A percentile compares a stretch with the other conserved stretches of the same genome.
These are phyloP conservation scores for Butyriboletus loyo DNA, from an alignment of 768 basidiomycete genomes.

Conservation along the genomic window DNA sequence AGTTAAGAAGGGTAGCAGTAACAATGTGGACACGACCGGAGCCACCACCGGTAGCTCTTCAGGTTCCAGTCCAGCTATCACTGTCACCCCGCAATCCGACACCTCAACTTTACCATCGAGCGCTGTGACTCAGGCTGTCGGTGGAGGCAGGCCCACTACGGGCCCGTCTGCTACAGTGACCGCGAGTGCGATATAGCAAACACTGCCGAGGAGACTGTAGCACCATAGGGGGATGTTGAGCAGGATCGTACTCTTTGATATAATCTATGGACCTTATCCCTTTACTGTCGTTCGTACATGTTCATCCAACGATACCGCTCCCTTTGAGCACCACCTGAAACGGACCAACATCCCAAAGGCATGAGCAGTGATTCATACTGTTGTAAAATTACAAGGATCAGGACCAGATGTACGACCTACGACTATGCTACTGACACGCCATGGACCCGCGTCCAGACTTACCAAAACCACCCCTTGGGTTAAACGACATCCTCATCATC, in stretches of 20 bases:
- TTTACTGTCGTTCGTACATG: too few relatives aligned
- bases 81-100: neutral
- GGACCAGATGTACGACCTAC: neutral
- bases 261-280: too few relatives aligned
- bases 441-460: neutral
- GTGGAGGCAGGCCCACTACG: neutral
- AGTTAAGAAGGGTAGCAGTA: constrained; percentile 24
- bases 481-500: constrained; percentile 34
- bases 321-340: too few relatives aligned
- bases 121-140: neutral
- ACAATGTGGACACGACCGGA: neutral
- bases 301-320: too few relatives aligned
- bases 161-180: neutral
- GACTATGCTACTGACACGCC: neutral
- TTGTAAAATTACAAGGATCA: neutral
- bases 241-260: too few relatives aligned
- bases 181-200: too few relatives aligned
- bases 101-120: neutral
- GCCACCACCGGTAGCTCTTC: neutral
- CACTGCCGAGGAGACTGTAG: too few relatives aligned
- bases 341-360: too few relatives aligned
- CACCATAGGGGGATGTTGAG: too few relatives aligned
- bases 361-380: neutral
- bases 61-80: neutral
- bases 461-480: constrained; percentile 58